These are phyloP conservation scores for Diaporthe velutina DNA, from an alignment of 2,329 filamentous ascomycete genomes.

Conservation along the genomic window DNA sequence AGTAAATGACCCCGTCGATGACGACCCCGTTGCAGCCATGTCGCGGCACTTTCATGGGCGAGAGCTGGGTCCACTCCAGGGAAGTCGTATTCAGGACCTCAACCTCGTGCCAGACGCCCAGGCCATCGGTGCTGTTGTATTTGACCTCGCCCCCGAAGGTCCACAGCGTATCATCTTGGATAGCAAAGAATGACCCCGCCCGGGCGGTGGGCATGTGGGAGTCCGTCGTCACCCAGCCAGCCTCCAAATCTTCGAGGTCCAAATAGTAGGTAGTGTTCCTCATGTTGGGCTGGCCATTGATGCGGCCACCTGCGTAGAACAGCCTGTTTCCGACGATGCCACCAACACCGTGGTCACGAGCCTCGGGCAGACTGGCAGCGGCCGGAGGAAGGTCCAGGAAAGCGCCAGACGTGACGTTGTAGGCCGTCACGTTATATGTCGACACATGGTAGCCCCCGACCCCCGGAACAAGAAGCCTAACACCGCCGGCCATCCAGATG, in stretches of 20 bases:
- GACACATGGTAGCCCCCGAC: constrained; percentile 43
- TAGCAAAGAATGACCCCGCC: constrained; percentile 49
- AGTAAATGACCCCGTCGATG: constrained; percentile 13
- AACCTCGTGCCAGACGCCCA: constrained; percentile 40
- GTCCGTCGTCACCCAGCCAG: constrained; percentile 47
- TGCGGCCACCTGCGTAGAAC: constrained; percentile 53
- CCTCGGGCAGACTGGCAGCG: constrained; percentile 48
- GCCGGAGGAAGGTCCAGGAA: constrained; percentile 47
- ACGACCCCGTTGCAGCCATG: constrained; percentile 40
- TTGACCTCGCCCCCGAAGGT: constrained; percentile 55
- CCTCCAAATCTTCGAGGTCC: constrained; percentile 45
- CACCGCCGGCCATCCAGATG: constrained; percentile 55
- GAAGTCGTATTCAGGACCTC: constrained; percentile 39
- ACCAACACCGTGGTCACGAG: constrained; percentile 50
- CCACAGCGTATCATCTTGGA: constrained; percentile 48
- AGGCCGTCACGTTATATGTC: constrained; percentile 48
- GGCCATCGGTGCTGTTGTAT: constrained; percentile 23
- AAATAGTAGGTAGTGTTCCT: constrained; percentile 52
- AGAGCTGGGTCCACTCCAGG: constrained; percentile 38
- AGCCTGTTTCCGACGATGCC: constrained; percentile 49
- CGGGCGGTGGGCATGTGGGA: constrained; percentile 52
- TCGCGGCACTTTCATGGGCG: constrained; percentile 39
- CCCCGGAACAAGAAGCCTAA: constrained; percentile 44
- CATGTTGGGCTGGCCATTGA: constrained; percentile 47
- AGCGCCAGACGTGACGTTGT: constrained; percentile 44